Evolutionary conservation across 768 basidiomycete genomes (phyloP), one percentile per base, ranked within the genome.

Genomic region (Mycena sanguinolenta): DNA sequence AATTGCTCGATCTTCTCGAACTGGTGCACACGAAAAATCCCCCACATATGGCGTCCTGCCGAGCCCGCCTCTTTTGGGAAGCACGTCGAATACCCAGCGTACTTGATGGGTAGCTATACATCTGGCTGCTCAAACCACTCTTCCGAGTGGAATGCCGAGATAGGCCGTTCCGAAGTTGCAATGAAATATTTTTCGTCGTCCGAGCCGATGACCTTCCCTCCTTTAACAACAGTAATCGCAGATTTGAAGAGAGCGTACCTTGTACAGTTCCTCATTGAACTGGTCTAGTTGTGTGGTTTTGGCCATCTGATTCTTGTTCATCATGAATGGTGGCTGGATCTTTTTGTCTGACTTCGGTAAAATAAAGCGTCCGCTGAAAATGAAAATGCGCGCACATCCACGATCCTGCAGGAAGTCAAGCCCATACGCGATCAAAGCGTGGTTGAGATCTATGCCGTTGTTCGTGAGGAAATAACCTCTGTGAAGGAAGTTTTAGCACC

Each of bases 1-100:
- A 99, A 99, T 85, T 99, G 91, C 79, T 99, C 98, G 60, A 99
- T 89, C 85, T 99, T 99, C 84, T 99, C 98, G 74, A 99, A 99
- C 82, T 99, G 98, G 79, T 99, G 98, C 63, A 99, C 97, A 25
- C 98, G 95, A 91, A 99, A 99, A 82, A 99, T 98, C 66, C 98
- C 98, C 96, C 98, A 98, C 88, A 97, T 98, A 75, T 99, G 98
- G 64, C 96, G 92, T 4, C 98, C 98, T 8, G 96, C 96, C 3
- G 96, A 94, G 34, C 98, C 98, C 2, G 98, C 98, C 84, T 99
- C 98, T 83, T 99, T 99, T 34, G 98, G 92, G 92, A 99, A 99
- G 81, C 97, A 99, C 21, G 97, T 99, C 76, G 92, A 95, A 80
- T 92, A 95, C 27, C 93, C 93, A 0, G 94, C 94, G 76, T 93